These are phyloP conservation scores for Clavispora phyllophila DNA, from an alignment of 805 yeast species.

Conservation along the genomic window DNA sequence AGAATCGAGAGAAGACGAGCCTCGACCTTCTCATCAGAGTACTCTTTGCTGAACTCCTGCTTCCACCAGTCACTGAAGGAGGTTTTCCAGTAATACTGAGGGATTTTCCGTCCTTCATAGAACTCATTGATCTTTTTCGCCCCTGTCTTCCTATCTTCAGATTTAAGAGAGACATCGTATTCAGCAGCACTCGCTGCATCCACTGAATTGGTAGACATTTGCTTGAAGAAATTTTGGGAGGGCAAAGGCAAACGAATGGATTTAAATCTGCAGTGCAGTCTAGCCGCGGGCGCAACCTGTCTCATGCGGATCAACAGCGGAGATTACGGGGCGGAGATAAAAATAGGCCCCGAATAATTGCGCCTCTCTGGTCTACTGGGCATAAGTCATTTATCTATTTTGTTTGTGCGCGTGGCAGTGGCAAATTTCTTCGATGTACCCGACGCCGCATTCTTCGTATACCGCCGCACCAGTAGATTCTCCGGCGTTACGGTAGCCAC, in stretches of 20 bases:
- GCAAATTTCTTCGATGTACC: not conserved
- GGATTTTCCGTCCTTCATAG: slow-evolving; percentile 11
- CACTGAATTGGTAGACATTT: not conserved
- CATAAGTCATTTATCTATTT: not conserved
- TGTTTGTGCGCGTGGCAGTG: not conserved
- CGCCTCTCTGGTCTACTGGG: not conserved
- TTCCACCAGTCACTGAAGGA: slow-evolving; percentile 14
- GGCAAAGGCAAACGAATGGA: not conserved
- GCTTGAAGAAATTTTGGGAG: not conserved
- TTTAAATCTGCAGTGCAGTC: not conserved
- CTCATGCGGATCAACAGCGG: not conserved
- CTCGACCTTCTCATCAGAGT: slow-evolving; percentile 27
- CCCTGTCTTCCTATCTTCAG: not conserved
- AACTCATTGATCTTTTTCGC: slow-evolving; percentile 8
- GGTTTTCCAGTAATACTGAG: slow-evolving; percentile 12
- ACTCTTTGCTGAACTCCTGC: slow-evolving; percentile 10
- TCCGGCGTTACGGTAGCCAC: not conserved
- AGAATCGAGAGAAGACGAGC: slow-evolving; percentile 46
- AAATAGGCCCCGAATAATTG: not conserved
- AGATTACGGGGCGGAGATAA: not conserved
- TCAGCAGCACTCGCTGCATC: not conserved
- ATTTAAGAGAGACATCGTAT: not conserved
- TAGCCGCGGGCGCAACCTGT: not conserved
- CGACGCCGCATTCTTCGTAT: not conserved
- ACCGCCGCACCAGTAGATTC: not conserved